Conservation (phyloP, 345 rosid species). For the Theobroma cacao region DNA sequence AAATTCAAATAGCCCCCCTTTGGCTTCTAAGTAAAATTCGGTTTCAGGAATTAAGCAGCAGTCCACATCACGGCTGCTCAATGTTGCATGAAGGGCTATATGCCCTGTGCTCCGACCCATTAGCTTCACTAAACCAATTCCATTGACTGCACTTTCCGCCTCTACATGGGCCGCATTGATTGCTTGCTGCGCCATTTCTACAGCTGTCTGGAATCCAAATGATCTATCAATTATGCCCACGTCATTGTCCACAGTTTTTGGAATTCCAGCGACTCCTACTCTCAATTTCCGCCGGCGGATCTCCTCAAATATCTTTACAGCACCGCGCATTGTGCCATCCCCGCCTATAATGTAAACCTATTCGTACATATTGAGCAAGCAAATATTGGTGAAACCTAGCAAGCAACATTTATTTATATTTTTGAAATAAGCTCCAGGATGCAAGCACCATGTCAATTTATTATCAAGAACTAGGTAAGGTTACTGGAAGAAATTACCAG, state of each 20-base stretch:
- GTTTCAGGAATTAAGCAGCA: constrained; percentile 84
- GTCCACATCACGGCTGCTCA: constrained; percentile 94
- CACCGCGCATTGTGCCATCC: constrained; percentile 88
- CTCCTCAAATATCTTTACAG: constrained; percentile 65
- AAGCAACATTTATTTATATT: no score
- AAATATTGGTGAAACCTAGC: neutral
- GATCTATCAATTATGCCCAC: constrained; percentile 82
- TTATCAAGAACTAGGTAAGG: no score
- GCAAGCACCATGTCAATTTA: no score
- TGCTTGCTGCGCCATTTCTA: constrained; percentile 88
- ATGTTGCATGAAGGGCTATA: constrained; percentile 79
- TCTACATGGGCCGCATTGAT: constrained; percentile 84
- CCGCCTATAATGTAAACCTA: constrained; percentile 84
- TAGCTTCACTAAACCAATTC: constrained; percentile 81
- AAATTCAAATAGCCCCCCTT: constrained; percentile 77
- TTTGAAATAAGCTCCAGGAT: no score
- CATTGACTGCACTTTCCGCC: constrained; percentile 93
- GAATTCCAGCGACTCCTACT: constrained; percentile 63
- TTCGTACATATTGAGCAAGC: neutral
- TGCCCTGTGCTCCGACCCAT: constrained; percentile 97
- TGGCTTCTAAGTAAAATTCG: constrained; percentile 65
- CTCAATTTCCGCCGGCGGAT: constrained; percentile 42
- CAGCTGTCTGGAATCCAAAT: constrained; percentile 93
- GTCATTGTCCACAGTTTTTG: constrained; percentile 88
- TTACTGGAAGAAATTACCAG: no score